phyloP scores from a whole-genome alignment of 768 basidiomycete genomes.

The Obba rivulosa region DNA sequence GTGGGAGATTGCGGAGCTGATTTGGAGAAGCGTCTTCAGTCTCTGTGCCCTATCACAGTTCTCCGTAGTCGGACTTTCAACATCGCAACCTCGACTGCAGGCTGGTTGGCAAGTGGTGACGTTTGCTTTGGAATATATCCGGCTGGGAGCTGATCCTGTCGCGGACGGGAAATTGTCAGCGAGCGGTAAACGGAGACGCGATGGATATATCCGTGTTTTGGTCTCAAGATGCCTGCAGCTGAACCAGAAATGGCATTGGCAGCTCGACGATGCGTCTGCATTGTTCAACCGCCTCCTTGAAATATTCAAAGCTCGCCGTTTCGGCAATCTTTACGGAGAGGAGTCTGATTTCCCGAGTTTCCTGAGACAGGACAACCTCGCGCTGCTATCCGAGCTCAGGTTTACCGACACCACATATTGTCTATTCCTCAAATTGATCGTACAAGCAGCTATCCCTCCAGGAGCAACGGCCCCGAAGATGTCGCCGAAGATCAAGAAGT shows the following conservation, averaged over 20 bases:
- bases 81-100: slow-evolving; percentile 34
- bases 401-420: slow-evolving; percentile 66
- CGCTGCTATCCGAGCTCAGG: slow-evolving; percentile 44
- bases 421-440: slow-evolving; percentile 77
- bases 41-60: slow-evolving; percentile 79
- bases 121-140: slow-evolving; percentile 52
- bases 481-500: slow-evolving; percentile 50
- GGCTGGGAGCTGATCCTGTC: slow-evolving; percentile 43
- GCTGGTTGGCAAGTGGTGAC: slow-evolving; percentile 65
- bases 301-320: slow-evolving; percentile 74
- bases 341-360: slow-evolving; percentile 67
- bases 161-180: slow-evolving; percentile 34
- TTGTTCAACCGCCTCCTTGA: slow-evolving; percentile 62
- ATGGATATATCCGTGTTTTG: slow-evolving; percentile 66
- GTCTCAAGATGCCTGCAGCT: slow-evolving; percentile 71
- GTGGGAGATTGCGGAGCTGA: slow-evolving; percentile 51
- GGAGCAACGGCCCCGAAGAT: slow-evolving; percentile 25
- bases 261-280: slow-evolving; percentile 45
- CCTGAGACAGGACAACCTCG: slow-evolving; percentile 49
- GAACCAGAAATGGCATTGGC: slow-evolving; percentile 75
- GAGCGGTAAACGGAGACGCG: slow-evolving; percentile 46
- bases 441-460: slow-evolving; percentile 42
- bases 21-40: slow-evolving; percentile 69
- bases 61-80: slow-evolving; percentile 46
- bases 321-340: slow-evolving; percentile 64